These are phyloP conservation scores for Hyphopichia buzzinii DNA, from an alignment of 1,139 yeast species.

Conservation along the genomic window DNA sequence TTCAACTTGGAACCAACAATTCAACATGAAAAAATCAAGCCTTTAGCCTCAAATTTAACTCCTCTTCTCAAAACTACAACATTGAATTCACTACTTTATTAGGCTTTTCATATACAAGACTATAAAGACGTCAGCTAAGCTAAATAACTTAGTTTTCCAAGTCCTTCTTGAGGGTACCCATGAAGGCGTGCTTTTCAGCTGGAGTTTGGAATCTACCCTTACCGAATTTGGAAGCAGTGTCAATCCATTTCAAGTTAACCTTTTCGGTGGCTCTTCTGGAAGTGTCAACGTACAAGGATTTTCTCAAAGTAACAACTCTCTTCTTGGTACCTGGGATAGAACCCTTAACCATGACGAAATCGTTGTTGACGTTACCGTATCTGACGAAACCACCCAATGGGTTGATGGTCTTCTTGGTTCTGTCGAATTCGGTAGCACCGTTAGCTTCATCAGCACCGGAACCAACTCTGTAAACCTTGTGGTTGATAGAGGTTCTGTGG, in stretches of 20 bases:
- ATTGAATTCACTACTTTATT: neutral
- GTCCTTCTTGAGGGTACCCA: constrained; percentile 99
- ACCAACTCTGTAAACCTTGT: constrained; percentile 99
- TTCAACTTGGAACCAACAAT: no score
- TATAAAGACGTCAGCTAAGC: neutral
- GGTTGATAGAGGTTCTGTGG: constrained; percentile 99
- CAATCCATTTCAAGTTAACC: constrained; percentile 98
- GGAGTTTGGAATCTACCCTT: constrained; percentile 99
- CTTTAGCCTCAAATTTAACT: no score
- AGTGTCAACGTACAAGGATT: constrained; percentile 96
- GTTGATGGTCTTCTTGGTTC: constrained; percentile 98
- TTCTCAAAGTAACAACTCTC: constrained; percentile 99
- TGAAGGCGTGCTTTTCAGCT: constrained; percentile 99
- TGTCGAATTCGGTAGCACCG: constrained; percentile 98
- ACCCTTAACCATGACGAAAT: constrained; percentile 96
- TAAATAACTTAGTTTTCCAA: constrained; percentile 27
- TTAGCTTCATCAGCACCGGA: constrained; percentile 90
- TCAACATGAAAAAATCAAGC: no score
- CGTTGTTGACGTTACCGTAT: constrained; percentile 98
- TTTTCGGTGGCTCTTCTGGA: constrained; percentile 97
- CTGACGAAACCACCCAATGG: constrained; percentile 99
- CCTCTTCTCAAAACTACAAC: no score
- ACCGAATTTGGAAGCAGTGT: constrained; percentile 99
- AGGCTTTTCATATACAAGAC: neutral
- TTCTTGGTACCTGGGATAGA: constrained; percentile 99